These are phyloP conservation scores for Stagonosporopsis vannaccii DNA, from an alignment of 2,329 filamentous ascomycete species.

Conservation along the genomic window DNA sequence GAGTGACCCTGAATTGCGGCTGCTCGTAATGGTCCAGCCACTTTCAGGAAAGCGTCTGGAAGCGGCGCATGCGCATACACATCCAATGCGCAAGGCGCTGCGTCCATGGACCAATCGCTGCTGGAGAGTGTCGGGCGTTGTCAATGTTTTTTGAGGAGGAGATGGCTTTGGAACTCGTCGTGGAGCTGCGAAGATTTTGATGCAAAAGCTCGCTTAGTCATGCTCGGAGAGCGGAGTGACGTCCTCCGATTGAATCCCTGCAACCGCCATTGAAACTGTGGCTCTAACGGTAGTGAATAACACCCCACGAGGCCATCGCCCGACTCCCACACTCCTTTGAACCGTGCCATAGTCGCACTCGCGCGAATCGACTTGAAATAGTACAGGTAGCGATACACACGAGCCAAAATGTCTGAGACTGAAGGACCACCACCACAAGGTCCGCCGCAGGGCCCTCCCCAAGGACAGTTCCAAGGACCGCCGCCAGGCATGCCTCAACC, in stretches of 20 bases:
- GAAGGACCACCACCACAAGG: slow-evolving; percentile 25
- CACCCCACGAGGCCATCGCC: slow-evolving; percentile 12
- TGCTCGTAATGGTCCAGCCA: not conserved
- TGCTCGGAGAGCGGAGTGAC: slow-evolving; percentile 4
- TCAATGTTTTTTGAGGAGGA: not conserved
- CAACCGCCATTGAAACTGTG: slow-evolving; percentile 16
- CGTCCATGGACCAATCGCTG: not conserved
- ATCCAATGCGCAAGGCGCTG: not conserved
- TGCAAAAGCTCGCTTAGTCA: slow-evolving; percentile 16
- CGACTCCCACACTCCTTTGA: slow-evolving; percentile 9
- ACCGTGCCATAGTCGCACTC: slow-evolving; percentile 5
- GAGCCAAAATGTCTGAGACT: slow-evolving; percentile 32
- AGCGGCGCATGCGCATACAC: not conserved
- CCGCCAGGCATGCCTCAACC: slow-evolving; percentile 40
- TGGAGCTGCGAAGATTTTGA: slow-evolving; percentile 13
- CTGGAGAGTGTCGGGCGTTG: not conserved
- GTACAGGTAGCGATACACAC: not conserved
- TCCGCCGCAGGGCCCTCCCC: slow-evolving; percentile 30
- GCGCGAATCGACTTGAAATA: not conserved
- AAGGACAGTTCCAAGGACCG: slow-evolving; percentile 21
- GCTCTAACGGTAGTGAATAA: slow-evolving; percentile 18
- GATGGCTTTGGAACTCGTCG: not conserved
- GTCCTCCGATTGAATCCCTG: slow-evolving; percentile 14
- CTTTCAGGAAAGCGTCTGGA: not conserved
- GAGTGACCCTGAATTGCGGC: not conserved